Conservation (phyloP, 148 eudicot species). For the Tetragonia tetragonoides region DNA sequence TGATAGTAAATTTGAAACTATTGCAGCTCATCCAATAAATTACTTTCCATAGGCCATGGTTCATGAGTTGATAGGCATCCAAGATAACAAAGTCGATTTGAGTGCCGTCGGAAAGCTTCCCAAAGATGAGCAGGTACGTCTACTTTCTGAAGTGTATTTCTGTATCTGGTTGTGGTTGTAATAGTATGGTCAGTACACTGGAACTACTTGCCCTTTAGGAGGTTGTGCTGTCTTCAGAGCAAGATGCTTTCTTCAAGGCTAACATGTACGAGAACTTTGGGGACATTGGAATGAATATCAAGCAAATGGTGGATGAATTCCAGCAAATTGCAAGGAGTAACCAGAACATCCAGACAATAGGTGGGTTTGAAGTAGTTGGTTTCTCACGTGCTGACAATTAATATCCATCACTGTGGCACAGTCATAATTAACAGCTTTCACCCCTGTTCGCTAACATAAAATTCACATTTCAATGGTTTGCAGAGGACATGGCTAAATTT, state of each 20-base stretch:
- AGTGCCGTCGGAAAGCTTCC: slow-evolving; percentile 59
- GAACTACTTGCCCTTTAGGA: slow-evolving; percentile 48
- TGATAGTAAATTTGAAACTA: slow-evolving; percentile 6
- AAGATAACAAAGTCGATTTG: slow-evolving; percentile 93
- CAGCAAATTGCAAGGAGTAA: slow-evolving; percentile 95
- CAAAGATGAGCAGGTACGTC: slow-evolving; percentile 83
- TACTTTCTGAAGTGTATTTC: slow-evolving; percentile 7
- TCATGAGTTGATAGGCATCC: slow-evolving; percentile 88
- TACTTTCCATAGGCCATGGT: slow-evolving; percentile 77
- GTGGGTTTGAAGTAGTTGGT: slow-evolving; percentile 38
- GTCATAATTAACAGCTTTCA: not conserved
- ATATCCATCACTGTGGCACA: slow-evolving; percentile 10
- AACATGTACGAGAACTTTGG: slow-evolving; percentile 99
- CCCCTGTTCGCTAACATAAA: slow-evolving; percentile 2
- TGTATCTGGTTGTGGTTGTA: not conserved
- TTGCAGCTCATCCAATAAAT: slow-evolving; percentile 23
- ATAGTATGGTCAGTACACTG: not conserved
- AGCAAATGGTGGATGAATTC: slow-evolving; percentile 94
- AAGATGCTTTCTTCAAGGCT: slow-evolving; percentile 87
- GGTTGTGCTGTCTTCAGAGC: slow-evolving; percentile 91
- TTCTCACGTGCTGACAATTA: not conserved
- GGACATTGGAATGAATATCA: slow-evolving; percentile 95
- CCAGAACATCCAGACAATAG: slow-evolving; percentile 94
- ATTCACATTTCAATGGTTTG: slow-evolving; percentile 25
- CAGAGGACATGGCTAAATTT: slow-evolving; percentile 99